These are phyloP conservation scores for Mortierella sp. DNA, from an alignment of 371 early-diverging fungal species.

Conservation along the genomic window DNA sequence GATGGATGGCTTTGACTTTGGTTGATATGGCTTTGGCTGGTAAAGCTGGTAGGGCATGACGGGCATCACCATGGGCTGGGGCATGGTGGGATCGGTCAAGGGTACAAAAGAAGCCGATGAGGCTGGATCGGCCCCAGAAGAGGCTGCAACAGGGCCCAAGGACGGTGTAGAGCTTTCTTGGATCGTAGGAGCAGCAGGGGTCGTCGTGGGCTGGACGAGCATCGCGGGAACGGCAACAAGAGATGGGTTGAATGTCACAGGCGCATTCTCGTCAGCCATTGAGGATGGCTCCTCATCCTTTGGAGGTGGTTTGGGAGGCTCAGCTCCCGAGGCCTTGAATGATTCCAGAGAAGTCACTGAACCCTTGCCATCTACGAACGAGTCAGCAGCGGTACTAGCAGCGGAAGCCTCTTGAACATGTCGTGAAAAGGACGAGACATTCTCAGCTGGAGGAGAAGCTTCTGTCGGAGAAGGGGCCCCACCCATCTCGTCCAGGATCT, in stretches of 20 bases:
- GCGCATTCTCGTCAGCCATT: not conserved
- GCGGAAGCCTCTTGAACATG: conserved; percentile 32
- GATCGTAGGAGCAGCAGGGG: not conserved
- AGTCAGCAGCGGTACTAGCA: conserved; percentile 17
- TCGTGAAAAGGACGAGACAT: conserved; percentile 7
- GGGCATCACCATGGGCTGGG: conserved; percentile 32
- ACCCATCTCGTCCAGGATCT: conserved; percentile 22
- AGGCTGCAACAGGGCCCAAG: not conserved
- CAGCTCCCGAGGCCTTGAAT: conserved; percentile 16
- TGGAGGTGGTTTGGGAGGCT: conserved; percentile 41
- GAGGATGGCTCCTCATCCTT: conserved; percentile 12
- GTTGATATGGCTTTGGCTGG: conserved; percentile 49
- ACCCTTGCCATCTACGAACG: conserved; percentile 18
- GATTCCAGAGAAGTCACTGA: conserved; percentile 31
- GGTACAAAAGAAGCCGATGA: conserved; percentile 1
- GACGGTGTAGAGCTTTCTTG: not conserved
- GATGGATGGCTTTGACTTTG: conserved; percentile 38
- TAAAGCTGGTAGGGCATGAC: conserved; percentile 46
- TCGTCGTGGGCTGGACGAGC: not conserved
- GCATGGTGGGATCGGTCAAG: conserved; percentile 26
- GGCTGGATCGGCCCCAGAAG: not conserved
- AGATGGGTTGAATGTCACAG: conserved; percentile 25
- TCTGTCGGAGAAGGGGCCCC: not conserved
- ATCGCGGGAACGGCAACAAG: not conserved
- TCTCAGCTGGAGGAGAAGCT: not conserved